Evolutionary conservation across 495 filamentous ascomycete genomes (phyloP), one percentile per base, ranked within the genome.

Genomic region (Staphylotrichum longicolle): DNA sequence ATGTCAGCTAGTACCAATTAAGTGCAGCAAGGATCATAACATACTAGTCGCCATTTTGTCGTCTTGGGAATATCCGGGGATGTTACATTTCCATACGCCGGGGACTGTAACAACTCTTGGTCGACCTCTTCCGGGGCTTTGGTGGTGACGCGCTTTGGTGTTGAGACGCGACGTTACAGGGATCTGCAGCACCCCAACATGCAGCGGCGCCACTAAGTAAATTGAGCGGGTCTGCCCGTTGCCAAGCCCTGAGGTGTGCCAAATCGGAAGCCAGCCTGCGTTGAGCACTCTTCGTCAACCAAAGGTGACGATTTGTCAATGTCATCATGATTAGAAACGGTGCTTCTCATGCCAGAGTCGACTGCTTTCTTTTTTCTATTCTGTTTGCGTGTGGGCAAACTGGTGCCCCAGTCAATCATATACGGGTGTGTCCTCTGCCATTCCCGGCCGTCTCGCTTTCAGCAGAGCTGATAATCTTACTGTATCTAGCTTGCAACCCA

Each of bases 401-500:
- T 27, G 20, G 20, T 27, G 20, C 20, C 20, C 20, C 20, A 27
- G 20, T 27, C 20, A 27, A 27, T 27, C 20, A 27, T 27, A 27
- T 1, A 27, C 20, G 20, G n/a, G n/a, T n/a, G n/a, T n/a, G n/a
- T n/a, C n/a, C n/a, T n/a, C n/a, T n/a, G n/a, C n/a, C n/a, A n/a
- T n/a, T n/a, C n/a, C n/a, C n/a, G n/a, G 20, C 20, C 20, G 20
- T 27, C 20, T 27, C 20, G 20, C 20, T 27, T 27, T 27, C 20
- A 27, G 1, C 20, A 27, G 1, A 27, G 20, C 20, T 27, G 20
- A 27, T 27, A 1, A 27, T 27, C 20, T 27, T 27, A 27, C 20
- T 27, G 20, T 27, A 27, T 1, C 20, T 27, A 27, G 20, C 20
- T 63, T 14, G 67, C 69, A 1, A 76, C 58, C 75, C 75, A 78